A percentile compares a stretch with the other conserved stretches of the same genome.
These are phyloP conservation scores for Penicillium sp. DNA, from an alignment of 2,329 filamentous ascomycete species.

Conservation along the genomic window DNA sequence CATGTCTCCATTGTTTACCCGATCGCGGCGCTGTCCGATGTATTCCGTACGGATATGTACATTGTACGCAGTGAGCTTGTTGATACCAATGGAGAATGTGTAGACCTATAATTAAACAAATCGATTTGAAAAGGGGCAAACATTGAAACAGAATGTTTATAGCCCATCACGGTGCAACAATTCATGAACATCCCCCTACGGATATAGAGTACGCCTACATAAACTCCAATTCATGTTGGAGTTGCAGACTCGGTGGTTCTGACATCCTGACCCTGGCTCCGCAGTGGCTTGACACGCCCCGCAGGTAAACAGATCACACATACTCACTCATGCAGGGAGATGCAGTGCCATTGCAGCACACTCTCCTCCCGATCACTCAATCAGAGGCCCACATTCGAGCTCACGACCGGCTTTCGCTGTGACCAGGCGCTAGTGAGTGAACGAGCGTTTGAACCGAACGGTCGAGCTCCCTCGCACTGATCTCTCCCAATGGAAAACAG, in stretches of 20 bases:
- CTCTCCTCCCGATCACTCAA: neutral
- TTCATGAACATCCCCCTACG: no score
- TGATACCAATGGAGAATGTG: neutral
- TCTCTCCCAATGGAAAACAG: neutral
- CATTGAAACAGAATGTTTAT: no score
- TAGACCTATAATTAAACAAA: no score
- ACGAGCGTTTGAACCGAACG: neutral
- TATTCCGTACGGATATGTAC: neutral
- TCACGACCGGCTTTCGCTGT: neutral
- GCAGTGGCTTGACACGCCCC: conserved; percentile 25
- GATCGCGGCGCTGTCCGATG: neutral
- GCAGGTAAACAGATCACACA: conserved; percentile 22
- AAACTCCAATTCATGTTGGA: neutral
- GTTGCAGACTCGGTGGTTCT: neutral
- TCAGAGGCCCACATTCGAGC: neutral
- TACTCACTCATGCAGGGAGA: conserved; percentile 17
- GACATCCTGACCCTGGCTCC: conserved; percentile 11
- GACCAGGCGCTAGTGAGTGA: neutral
- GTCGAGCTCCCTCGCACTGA: conserved; percentile 3
- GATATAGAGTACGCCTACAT: neutral
- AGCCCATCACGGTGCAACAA: no score
- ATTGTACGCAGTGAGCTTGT: neutral
- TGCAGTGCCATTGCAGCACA: conserved; percentile 1
- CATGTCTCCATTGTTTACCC: neutral
- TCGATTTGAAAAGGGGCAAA: no score